phyloP scores from a whole-genome alignment of 1,284 basidiomycete species.

The Trametes polyzona region DNA sequence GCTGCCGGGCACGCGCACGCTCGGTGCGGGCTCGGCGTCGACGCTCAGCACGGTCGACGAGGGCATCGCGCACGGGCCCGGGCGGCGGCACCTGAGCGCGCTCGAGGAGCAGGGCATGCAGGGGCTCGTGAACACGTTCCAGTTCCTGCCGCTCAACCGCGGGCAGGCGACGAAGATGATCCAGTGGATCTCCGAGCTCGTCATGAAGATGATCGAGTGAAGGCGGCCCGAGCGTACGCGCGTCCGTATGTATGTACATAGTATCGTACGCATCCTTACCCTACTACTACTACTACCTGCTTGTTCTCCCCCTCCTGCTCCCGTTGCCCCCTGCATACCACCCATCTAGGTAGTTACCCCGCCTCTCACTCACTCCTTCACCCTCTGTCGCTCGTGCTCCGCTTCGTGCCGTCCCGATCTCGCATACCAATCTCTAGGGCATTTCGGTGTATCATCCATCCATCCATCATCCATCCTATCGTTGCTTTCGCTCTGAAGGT shows the following conservation, averaged over 20 bases:
- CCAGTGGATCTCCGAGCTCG: slow-evolving; percentile 73
- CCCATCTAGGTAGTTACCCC: neutral
- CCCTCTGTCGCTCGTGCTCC: neutral
- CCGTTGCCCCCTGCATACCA: neutral
- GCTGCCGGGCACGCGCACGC: slow-evolving; percentile 40
- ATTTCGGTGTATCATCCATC: slow-evolving; percentile 12
- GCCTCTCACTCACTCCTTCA: neutral
- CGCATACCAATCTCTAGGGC: slow-evolving; percentile 14
- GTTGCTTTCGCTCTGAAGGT: slow-evolving; percentile 12
- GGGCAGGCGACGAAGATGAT: slow-evolving; percentile 65
- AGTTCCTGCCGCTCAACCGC: slow-evolving; percentile 64
- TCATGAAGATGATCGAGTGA: slow-evolving; percentile 56
- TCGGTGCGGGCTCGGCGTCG: slow-evolving; percentile 57
- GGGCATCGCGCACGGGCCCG: slow-evolving; percentile 40
- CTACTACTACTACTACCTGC: slow-evolving; percentile 3
- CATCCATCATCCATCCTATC: too few relatives aligned
- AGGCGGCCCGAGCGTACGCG: neutral
- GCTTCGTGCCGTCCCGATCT: slow-evolving; percentile 1
- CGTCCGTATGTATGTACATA: slow-evolving; percentile 12
- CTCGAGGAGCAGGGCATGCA: slow-evolving; percentile 74
- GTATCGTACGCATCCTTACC: slow-evolving; percentile 14
- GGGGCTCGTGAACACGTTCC: slow-evolving; percentile 68
- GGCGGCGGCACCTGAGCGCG: slow-evolving; percentile 52
- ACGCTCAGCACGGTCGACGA: slow-evolving; percentile 71
- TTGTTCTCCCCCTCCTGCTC: neutral